Evolutionary conservation across 148 eudicot species (phyloP), one percentile per base, ranked within the genome.

Genomic region (Agrostemma githago): DNA sequence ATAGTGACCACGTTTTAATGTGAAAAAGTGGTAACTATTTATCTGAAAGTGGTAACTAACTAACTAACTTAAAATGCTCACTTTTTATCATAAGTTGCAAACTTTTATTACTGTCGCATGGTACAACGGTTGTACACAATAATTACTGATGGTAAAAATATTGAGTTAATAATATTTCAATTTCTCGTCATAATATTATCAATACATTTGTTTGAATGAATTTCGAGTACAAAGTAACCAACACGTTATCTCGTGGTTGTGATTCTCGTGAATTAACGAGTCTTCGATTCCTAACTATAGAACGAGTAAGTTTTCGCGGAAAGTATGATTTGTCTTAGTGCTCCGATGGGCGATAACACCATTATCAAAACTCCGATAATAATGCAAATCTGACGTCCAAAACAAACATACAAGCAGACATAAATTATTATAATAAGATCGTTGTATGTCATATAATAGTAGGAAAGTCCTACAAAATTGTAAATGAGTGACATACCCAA

Each of bases 281-380:
- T 26, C 34, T 26, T 26, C 34, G 14, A 26, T 12, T 7, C 48
- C 54, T 78, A 76, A 42, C 77, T 79, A 71, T 77, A 76, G 68
- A 79, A 85, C 37, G 43, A 17, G 79, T 80, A 78, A 12, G 16
- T 57, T 67, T 81, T 79, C 51, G 85, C 80, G 4, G 48, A 26
- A 8, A 76, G 8, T 2, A 83, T 76, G 75, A 83, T 83, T 53
- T 21, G 54, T 65, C 82, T 56, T 41, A 83, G 66, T 5, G 82
- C 85, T 73, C 85, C 85, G 3, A 83, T 83, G 4, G 85, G 82
- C 1, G 85, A 42, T 48, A 82, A 64, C 46, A 79, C 68, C 85
- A 82, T 82, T 65, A 82, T 59, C 17, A 76, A n/a, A 3, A 79
- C 65, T 16, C 85, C 85, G 6, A 82, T 38, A 5, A 76, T 37